Conservation (phyloP, 495 filamentous ascomycete genomes). For the Lasiosphaeriaceae sp. region DNA sequence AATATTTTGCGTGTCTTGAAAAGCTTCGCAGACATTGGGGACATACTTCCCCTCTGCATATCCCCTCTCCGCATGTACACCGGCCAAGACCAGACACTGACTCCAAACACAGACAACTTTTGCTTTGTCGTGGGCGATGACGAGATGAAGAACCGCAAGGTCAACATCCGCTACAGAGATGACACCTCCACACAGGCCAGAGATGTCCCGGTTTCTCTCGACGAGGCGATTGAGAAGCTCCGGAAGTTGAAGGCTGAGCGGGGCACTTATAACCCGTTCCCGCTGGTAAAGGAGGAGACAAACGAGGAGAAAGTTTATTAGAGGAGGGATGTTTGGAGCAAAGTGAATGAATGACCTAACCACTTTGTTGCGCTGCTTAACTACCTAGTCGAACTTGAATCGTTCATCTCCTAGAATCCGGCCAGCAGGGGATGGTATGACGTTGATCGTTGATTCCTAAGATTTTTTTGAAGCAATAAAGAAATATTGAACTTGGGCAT, state of each 20-base stretch:
- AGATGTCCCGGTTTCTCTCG: conserved; percentile 62
- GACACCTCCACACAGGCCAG: conserved; percentile 75
- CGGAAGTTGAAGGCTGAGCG: conserved; percentile 56
- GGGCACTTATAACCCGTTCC: conserved; percentile 35
- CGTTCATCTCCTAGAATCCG: too few species aligned
- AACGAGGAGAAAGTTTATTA: conserved; percentile 19
- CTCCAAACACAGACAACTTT: conserved; percentile 34
- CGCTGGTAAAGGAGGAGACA: conserved; percentile 24
- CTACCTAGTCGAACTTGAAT: too few species aligned
- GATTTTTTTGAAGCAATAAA: not conserved
- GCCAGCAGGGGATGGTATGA: too few species aligned
- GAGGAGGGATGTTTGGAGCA: not conserved
- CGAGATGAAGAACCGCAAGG: conserved; percentile 69
- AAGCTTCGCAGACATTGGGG: too few species aligned
- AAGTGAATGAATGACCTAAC: too few species aligned
- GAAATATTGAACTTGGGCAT: not conserved
- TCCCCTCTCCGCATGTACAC: not conserved
- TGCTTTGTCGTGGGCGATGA: conserved; percentile 70
- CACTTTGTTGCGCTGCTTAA: too few species aligned
- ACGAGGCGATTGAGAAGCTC: conserved; percentile 75
- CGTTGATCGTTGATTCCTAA: not conserved
- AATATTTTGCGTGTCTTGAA: too few species aligned
- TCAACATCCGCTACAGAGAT: conserved; percentile 90
- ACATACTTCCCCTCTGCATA: not conserved
- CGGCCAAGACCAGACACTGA: conserved; percentile 8